Evolutionary conservation across 441 rosid species (phyloP), one percentile per base, ranked within the genome.

Genomic region (Dalechampia spathulata): DNA sequence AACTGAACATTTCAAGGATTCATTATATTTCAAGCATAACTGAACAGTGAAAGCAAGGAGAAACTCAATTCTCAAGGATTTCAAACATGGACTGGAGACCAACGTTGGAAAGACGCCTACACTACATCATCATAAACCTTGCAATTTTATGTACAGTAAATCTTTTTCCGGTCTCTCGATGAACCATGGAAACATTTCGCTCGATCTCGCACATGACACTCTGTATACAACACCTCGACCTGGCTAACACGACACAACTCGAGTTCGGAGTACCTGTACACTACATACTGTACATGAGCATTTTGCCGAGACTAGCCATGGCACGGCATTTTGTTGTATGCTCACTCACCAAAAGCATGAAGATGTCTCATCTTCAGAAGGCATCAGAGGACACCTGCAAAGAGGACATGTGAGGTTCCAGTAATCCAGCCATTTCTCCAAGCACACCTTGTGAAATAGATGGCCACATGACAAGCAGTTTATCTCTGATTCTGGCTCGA

Each of bases 391-490:
- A 21, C 80, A 75, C 83, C 98, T 70, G 81, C 96, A 91, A 46
- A 82, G 75, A 26, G 98, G 98, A 68, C 98, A 91, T 16, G 96
- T 86, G 36, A 77, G 56, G 67, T 91, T 91, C 87, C 87, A 86
- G 37, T 79, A 86, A 41, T 78, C 78, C 76, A 88, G 57, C 96
- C 98, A 91, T 57, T 87, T 82, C 78, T 91, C 98, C 85, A 91
- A 61, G 74, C 98, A 91, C 38, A 60, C 56, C 66, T 77, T 84
- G 63, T 91, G 96, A 68, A 88, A 91, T 59, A 91, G 50, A 54
- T 88, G 98, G 19, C 93, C 98, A 42, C 98, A 91, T 2, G 80
- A 70, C 65, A 91, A 67, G 62, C 63, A 72, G 71, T 86, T 79
- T 23, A 91, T 82, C 79, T 83, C 90, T 0, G 98, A 88, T 16